phyloP scores from a whole-genome alignment of 176 grass and related monocot genomes.

The Tuctoria greenei region DNA sequence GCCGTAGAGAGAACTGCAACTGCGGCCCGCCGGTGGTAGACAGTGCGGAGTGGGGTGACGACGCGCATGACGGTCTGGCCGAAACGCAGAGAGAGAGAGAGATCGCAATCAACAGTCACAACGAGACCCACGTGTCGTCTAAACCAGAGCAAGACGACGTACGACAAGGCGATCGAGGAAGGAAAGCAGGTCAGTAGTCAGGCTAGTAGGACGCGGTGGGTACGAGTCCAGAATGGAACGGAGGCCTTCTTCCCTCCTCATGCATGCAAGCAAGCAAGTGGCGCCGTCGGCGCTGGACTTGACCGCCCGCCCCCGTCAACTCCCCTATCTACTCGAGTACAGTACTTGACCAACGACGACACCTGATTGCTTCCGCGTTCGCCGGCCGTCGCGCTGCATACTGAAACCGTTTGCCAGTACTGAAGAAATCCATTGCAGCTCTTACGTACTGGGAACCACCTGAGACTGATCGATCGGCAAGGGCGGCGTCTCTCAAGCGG shows the following conservation, averaged over 20 bases:
- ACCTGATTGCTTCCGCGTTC: conserved; percentile 4
- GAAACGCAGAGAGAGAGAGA: neutral
- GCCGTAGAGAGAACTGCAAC: neutral
- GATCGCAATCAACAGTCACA: too few relatives aligned
- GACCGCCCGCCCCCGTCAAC: neutral
- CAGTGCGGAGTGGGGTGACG: neutral
- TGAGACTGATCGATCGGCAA: too few relatives aligned
- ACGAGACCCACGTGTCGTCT: neutral
- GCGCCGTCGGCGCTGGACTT: conserved; percentile 43
- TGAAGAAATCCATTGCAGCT: too few relatives aligned
- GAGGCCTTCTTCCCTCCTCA: too few relatives aligned
- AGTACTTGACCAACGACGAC: too few relatives aligned
- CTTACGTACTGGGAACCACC: too few relatives aligned
- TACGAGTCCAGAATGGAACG: neutral
- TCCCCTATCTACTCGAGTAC: too few relatives aligned
- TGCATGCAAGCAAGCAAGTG: too few relatives aligned
- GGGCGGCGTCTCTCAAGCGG: too few relatives aligned
- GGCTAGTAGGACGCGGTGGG: neutral
- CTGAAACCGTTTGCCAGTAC: too few relatives aligned
- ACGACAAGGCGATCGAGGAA: neutral
- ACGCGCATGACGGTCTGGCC: neutral
- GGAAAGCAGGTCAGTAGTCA: neutral
- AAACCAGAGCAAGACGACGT: neutral
- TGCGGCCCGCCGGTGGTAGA: neutral
- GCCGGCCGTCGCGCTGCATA: neutral